Evolutionary conservation across 2,329 filamentous ascomycete genomes (phyloP).

Genomic region (Aphanocladium album): DNA sequence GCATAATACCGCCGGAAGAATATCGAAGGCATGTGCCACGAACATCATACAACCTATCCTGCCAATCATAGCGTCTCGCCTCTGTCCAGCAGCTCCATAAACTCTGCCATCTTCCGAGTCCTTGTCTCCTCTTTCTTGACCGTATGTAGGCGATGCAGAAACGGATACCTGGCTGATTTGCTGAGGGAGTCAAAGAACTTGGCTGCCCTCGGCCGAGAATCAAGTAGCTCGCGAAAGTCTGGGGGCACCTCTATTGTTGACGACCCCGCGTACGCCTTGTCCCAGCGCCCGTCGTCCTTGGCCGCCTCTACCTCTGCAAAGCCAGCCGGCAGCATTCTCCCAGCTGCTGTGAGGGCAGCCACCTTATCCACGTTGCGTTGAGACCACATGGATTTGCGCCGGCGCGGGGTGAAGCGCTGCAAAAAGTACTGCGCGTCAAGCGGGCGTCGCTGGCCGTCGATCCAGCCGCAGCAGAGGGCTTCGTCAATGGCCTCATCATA

Average conservation of each 20-base stretch:
- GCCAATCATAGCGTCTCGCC: conserved; percentile 24
- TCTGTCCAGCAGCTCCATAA: conserved; percentile 34
- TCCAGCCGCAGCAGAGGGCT: conserved; percentile 59
- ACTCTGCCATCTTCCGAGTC: conserved; percentile 33
- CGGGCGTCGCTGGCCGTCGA: conserved; percentile 49
- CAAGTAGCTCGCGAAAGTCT: conserved; percentile 43
- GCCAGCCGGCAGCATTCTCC: conserved; percentile 45
- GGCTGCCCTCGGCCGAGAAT: conserved; percentile 25
- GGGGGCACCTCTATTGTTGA: conserved; percentile 41
- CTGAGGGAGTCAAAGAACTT: conserved; percentile 34
- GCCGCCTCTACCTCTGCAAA: conserved; percentile 48
- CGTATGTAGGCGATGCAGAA: conserved; percentile 42
- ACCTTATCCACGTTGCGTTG: conserved; percentile 53
- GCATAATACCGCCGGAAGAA: too few relatives aligned
- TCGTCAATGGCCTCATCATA: conserved; percentile 49
- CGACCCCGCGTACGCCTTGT: conserved; percentile 48
- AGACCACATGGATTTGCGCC: conserved; percentile 52
- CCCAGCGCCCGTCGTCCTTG: conserved; percentile 54
- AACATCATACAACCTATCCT: too few relatives aligned
- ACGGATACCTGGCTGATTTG: conserved; percentile 40
- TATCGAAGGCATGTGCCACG: too few relatives aligned
- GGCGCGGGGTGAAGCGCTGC: conserved; percentile 55
- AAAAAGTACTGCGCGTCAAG: conserved; percentile 44
- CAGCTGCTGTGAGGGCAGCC: conserved; percentile 36
- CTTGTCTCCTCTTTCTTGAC: conserved; percentile 33